Percentiles rank a stretch among this genome's conserved stretches.
Evolutionary conservation across 2,329 filamentous ascomycete species (phyloP).

Genomic region (Aureobasidium sp.): DNA sequence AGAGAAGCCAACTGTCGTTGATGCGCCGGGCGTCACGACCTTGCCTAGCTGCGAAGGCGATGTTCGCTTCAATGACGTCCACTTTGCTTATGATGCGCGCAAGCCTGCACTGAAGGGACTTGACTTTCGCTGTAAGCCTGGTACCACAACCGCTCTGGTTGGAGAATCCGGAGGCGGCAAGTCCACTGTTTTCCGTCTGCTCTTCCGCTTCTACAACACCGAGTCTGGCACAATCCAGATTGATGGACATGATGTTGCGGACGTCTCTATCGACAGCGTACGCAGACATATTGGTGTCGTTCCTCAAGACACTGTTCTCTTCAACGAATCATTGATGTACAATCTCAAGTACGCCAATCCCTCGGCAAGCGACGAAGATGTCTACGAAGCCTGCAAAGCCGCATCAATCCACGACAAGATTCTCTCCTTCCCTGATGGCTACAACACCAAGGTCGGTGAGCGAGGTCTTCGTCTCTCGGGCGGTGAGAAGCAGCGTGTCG

Average conservation of each 20-base stretch:
- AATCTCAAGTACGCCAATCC: conserved; percentile 88
- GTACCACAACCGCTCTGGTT: conserved; percentile 91
- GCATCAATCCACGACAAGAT: conserved; percentile 93
- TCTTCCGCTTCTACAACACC: conserved; percentile 95
- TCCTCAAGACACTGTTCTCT: conserved; percentile 90
- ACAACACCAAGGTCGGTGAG: conserved; percentile 85
- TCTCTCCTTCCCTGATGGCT: conserved; percentile 77
- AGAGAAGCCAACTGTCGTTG: conserved; percentile 84
- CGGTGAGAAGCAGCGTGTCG: conserved; percentile 88
- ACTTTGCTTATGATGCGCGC: conserved; percentile 82
- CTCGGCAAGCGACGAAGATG: conserved; percentile 69
- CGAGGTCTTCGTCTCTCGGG: conserved; percentile 80
- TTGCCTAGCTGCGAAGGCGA: conserved; percentile 68
- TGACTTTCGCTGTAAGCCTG: conserved; percentile 76
- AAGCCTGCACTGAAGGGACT: conserved; percentile 79
- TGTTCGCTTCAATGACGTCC: conserved; percentile 80
- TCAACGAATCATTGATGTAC: conserved; percentile 93
- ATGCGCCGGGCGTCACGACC: conserved; percentile 58
- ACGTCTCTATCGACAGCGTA: conserved; percentile 89
- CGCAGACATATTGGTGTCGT: conserved; percentile 89
- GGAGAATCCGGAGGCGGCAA: conserved; percentile 96
- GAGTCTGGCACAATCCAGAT: conserved; percentile 72
- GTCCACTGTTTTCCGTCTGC: conserved; percentile 88
- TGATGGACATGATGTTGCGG: conserved; percentile 76
- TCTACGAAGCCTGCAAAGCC: conserved; percentile 73